A percentile compares a stretch with the other conserved stretches of the same genome.
phyloP scores from a whole-genome alignment of 2,329 filamentous ascomycete species.

The Knoxdaviesia proteae region DNA sequence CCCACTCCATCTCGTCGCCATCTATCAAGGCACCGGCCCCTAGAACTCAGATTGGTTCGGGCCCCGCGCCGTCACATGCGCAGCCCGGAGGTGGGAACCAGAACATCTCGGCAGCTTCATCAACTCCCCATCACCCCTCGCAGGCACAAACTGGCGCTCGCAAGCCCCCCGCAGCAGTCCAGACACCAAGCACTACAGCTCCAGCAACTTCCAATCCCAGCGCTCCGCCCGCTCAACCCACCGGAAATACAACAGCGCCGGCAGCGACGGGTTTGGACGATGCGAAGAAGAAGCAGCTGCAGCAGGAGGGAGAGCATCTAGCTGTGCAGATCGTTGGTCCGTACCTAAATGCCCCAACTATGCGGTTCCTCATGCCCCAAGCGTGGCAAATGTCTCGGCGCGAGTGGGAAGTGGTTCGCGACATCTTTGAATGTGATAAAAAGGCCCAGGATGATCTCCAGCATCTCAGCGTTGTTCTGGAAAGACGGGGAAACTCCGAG shows the following conservation, averaged over 20 bases:
- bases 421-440: constrained; percentile 43
- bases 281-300: constrained; percentile 3
- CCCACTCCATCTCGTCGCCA: too few relatives aligned
- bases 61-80: too few relatives aligned
- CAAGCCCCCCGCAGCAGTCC: too few relatives aligned
- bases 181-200: too few relatives aligned
- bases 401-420: constrained; percentile 54
- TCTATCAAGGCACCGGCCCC: constrained; percentile 3
- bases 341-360: constrained; percentile 40
- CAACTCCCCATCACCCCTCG: too few relatives aligned
- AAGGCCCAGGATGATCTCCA: constrained; percentile 41
- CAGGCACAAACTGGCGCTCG: too few relatives aligned
- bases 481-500: constrained; percentile 11
- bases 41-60: constrained; percentile 4
- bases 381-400: constrained; percentile 45
- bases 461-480: constrained; percentile 32
- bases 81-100: too few relatives aligned
- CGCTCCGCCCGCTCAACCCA: not conserved
- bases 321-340: constrained; percentile 44
- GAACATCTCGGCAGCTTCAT: too few relatives aligned
- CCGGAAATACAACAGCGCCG: not conserved
- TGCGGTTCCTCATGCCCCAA: constrained; percentile 48
- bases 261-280: not conserved
- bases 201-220: not conserved
- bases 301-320: constrained; percentile 25